These are phyloP conservation scores for Isatis lusitanica DNA, from an alignment of 441 rosid species.

Conservation along the genomic window DNA sequence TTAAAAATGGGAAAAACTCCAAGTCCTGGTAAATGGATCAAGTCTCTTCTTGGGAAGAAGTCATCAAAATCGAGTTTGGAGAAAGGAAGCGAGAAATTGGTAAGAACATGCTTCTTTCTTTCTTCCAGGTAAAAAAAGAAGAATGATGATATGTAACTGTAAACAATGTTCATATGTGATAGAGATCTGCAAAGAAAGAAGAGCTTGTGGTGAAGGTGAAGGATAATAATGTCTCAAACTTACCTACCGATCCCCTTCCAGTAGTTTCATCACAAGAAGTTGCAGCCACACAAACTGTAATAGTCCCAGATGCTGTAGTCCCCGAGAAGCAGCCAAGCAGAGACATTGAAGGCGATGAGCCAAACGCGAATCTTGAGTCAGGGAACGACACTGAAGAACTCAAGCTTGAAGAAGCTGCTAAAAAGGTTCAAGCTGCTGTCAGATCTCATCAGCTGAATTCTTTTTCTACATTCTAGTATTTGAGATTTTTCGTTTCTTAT, in stretches of 20 bases:
- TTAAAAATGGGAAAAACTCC: slow-evolving; percentile 65
- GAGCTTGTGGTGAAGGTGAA: slow-evolving; percentile 46
- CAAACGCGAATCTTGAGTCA: slow-evolving; percentile 29
- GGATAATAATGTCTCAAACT: slow-evolving; percentile 42
- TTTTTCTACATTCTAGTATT: slow-evolving; percentile 2
- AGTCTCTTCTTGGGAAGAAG: slow-evolving; percentile 70
- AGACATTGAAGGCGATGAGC: slow-evolving; percentile 30
- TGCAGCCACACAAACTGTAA: slow-evolving; percentile 31
- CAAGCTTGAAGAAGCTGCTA: slow-evolving; percentile 64
- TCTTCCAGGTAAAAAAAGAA: neutral
- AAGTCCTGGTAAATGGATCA: slow-evolving; percentile 78
- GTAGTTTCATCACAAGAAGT: slow-evolving; percentile 37
- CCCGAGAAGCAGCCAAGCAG: slow-evolving; percentile 34
- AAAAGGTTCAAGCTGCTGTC: slow-evolving; percentile 66
- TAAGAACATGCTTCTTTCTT: slow-evolving; percentile 17
- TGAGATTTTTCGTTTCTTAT: neutral
- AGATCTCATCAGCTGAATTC: slow-evolving; percentile 76
- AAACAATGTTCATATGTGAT: slow-evolving; percentile 2
- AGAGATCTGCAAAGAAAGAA: slow-evolving; percentile 51
- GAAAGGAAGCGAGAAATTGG: slow-evolving; percentile 50
- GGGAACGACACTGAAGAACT: slow-evolving; percentile 47
- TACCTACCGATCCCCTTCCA: slow-evolving; percentile 32
- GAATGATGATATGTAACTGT: neutral
- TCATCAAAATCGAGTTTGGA: slow-evolving; percentile 69
- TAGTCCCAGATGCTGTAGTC: slow-evolving; percentile 33